Percentiles rank a stretch among this genome's conserved stretches.
These are phyloP conservation scores for Rosa chinensis DNA, from an alignment of 306 rosid genomes.

Conservation along the genomic window DNA sequence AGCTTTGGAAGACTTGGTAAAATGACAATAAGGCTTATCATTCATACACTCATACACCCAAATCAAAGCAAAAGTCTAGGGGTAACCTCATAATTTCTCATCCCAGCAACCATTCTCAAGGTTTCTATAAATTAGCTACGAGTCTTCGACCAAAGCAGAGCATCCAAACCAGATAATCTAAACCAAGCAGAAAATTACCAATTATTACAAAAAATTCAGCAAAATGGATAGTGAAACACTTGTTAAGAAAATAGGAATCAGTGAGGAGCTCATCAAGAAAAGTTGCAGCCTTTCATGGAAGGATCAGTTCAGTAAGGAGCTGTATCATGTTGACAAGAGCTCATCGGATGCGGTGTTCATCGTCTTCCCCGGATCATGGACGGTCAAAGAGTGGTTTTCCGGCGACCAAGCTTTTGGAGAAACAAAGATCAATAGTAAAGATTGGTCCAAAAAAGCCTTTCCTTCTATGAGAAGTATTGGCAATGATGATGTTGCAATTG, in stretches of 20 bases:
- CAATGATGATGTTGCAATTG: conserved; percentile 47
- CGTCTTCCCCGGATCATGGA: conserved; percentile 56
- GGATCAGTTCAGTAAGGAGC: conserved; percentile 34
- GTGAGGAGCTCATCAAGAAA: conserved; percentile 37
- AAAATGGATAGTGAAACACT: conserved; percentile 38
- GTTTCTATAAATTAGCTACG: background rate
- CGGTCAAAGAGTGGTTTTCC: conserved; percentile 37
- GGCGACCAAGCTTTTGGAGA: conserved; percentile 45
- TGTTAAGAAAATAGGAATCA: conserved; percentile 33
- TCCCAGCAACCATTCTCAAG: background rate
- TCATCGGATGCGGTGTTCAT: conserved; percentile 36
- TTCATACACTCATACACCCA: no score
- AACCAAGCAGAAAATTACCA: background rate
- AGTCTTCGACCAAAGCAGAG: no score
- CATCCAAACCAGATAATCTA: background rate
- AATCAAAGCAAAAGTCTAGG: background rate
- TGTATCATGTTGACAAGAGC: conserved; percentile 19
- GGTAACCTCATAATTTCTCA: background rate
- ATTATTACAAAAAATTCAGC: background rate
- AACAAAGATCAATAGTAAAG: conserved; percentile 24
- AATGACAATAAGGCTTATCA: no score
- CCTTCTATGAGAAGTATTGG: conserved; percentile 71
- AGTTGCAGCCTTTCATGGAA: conserved; percentile 38
- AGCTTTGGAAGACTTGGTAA: no score
- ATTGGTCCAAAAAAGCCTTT: conserved; percentile 13